These are phyloP conservation scores for Carpinus fangiana DNA, from an alignment of 306 rosid genomes.

Conservation along the genomic window DNA sequence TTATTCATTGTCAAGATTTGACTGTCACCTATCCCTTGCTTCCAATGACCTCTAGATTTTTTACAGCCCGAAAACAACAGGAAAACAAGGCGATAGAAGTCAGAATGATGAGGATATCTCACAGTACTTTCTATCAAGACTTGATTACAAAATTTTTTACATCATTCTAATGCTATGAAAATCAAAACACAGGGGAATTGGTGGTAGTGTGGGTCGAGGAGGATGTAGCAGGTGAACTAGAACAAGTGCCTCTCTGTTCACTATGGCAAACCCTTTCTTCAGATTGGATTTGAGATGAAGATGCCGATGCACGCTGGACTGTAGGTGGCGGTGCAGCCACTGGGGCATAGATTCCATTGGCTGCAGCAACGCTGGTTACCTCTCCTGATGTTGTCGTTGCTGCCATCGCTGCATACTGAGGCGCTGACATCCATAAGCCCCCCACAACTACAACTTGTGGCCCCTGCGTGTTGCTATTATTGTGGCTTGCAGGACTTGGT, in stretches of 20 bases:
- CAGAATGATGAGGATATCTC: slow-evolving; percentile 22
- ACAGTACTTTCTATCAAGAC: slow-evolving; percentile 26
- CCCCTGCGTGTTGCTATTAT: slow-evolving; percentile 46
- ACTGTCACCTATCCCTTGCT: slow-evolving; percentile 33
- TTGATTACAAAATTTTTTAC: slow-evolving; percentile 42
- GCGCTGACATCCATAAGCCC: slow-evolving; percentile 78
- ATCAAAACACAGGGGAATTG: slow-evolving; percentile 42
- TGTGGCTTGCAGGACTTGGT: slow-evolving; percentile 52
- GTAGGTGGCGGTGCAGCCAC: slow-evolving; percentile 50
- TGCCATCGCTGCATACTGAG: slow-evolving; percentile 51
- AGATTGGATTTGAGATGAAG: slow-evolving; percentile 25
- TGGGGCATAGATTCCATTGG: slow-evolving; percentile 60
- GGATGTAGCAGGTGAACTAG: slow-evolving; percentile 73
- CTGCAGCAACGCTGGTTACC: slow-evolving; percentile 32
- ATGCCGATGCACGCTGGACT: slow-evolving; percentile 28
- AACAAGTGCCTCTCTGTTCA: slow-evolving; percentile 44
- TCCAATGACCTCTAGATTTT: slow-evolving; percentile 28
- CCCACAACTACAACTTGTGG: slow-evolving; percentile 76
- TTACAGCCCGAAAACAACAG: slow-evolving; percentile 27
- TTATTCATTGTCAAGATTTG: slow-evolving; percentile 44
- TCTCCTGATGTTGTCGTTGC: slow-evolving; percentile 47
- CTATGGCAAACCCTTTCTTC: slow-evolving; percentile 55
- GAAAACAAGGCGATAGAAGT: slow-evolving; percentile 13
- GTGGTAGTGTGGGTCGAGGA: slow-evolving; percentile 67
- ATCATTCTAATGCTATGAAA: slow-evolving; percentile 17